phyloP scores from a whole-genome alignment of 2,329 filamentous ascomycete species.

The Penicillium sp. region DNA sequence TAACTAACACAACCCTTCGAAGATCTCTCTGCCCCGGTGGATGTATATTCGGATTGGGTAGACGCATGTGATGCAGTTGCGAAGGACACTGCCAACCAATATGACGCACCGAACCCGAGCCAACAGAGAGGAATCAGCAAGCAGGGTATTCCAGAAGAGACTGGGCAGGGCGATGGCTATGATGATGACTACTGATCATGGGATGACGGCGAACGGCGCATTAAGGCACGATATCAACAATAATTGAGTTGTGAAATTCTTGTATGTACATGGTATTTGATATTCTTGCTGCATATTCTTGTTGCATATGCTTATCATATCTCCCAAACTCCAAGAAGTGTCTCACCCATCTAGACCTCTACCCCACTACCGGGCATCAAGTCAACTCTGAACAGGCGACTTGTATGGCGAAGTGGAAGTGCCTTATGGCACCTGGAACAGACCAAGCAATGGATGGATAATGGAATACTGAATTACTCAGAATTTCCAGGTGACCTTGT shows the following conservation, averaged over 20 bases:
- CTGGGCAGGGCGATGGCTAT: constrained; percentile 22
- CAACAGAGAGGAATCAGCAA: constrained; percentile 23
- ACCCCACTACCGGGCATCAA: neutral
- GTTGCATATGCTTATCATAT: constrained; percentile 6
- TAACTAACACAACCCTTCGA: constrained; percentile 2
- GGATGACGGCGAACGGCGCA: constrained; percentile 25
- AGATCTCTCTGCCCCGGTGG: constrained; percentile 88
- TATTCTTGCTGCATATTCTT: constrained; percentile 1
- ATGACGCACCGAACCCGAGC: constrained; percentile 26
- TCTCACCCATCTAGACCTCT: constrained; percentile 2
- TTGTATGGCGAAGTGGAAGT: constrained; percentile 6
- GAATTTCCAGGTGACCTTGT: constrained; percentile 2
- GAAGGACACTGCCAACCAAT: constrained; percentile 55
- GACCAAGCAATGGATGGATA: neutral
- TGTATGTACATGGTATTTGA: constrained; percentile 9
- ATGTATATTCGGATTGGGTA: constrained; percentile 98
- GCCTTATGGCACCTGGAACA: neutral
- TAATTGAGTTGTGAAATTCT: constrained; percentile 14
- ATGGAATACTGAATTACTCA: neutral
- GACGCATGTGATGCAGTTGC: constrained; percentile 82
- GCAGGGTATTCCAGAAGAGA: constrained; percentile 18
- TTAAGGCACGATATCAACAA: constrained; percentile 15
- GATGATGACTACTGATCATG: constrained; percentile 35
- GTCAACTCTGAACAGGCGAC: neutral
- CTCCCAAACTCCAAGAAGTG: constrained; percentile 1